Base-by-base conservation (phyloP, 139 green algal species). In the Astrephomene gubernaculifera region DNA sequence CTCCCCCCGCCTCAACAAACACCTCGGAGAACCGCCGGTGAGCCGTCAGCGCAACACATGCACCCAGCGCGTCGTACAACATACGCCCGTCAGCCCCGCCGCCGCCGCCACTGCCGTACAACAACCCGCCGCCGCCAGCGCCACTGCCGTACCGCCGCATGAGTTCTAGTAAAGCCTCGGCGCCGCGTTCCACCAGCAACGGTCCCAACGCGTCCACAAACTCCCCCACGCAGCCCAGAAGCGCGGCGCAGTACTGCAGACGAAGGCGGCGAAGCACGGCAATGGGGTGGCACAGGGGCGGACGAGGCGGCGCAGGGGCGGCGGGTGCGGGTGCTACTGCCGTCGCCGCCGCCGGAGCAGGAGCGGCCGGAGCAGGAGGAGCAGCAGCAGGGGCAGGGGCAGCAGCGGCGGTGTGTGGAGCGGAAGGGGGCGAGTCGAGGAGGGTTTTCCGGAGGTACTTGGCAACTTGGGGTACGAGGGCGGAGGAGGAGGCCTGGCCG, bases 1-100 rank as follows among this genome's bases (percentile, higher is more conserved):
- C 91, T 0, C 93, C 93, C 6, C 90, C 92, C 25, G 79, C 68
- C 53, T 95, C 93, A 17, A 95, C 90, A 25, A 95, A 90, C 76
- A 93, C 79, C 76, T 90, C 83, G 8, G 89, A 89, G 76, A 94
- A 94, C 43, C 92, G 90, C 36, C 70, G 82, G 79, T 97, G 94
- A 21, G 91, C 92, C 43, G 94, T 79, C 61, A 97, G 88, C 53
- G 91, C 88, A 70, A 88, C 93, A 41, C 93, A 60, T 33, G 91
- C 80, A 38, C 86, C 81, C 70, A 96, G 87, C 53, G 87, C 65
- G 39, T 93, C 88, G 21, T 79, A 72, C 39, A 91, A 65, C 41
- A 91, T 54, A n/a, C 75, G 65, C 22, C 31, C 27, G 54, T 88
- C 82, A 4, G 5, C 35, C 1, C 38, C 76, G 1, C 9, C 76